phyloP scores from a whole-genome alignment of 2,329 filamentous ascomycete species.

The Cytospora piceicola region DNA sequence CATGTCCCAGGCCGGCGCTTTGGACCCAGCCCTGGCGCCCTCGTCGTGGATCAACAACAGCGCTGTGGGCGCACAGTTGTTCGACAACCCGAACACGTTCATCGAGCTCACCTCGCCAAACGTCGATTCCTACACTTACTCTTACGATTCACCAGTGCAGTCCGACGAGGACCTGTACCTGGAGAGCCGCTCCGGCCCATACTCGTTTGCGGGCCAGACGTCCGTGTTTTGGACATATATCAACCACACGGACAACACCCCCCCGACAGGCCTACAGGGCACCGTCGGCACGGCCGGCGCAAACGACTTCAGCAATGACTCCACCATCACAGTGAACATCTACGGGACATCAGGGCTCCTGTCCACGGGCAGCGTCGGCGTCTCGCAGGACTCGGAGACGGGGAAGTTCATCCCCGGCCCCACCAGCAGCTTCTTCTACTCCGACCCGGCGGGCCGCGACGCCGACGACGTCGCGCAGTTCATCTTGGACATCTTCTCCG shows the following conservation, averaged over 20 bases:
- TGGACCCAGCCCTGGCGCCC: slow-evolving; percentile 35
- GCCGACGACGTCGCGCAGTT: slow-evolving; percentile 53
- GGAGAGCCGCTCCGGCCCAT: slow-evolving; percentile 52
- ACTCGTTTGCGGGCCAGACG: slow-evolving; percentile 57
- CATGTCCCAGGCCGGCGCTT: slow-evolving; percentile 18
- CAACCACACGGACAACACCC: slow-evolving; percentile 45
- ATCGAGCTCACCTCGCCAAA: slow-evolving; percentile 49
- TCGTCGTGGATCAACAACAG: slow-evolving; percentile 54
- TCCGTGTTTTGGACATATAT: slow-evolving; percentile 57
- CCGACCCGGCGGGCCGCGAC: slow-evolving; percentile 46
- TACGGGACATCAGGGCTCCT: slow-evolving; percentile 60
- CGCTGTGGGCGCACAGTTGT: slow-evolving; percentile 53
- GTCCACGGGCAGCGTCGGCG: slow-evolving; percentile 51
- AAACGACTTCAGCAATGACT: slow-evolving; percentile 43
- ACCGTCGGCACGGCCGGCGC: slow-evolving; percentile 55
- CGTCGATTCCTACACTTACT: slow-evolving; percentile 52
- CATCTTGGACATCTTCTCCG: slow-evolving; percentile 54
- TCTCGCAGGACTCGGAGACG: slow-evolving; percentile 40
- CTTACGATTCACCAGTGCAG: slow-evolving; percentile 48
- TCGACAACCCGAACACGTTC: slow-evolving; percentile 61
- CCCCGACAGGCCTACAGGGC: slow-evolving; percentile 52
- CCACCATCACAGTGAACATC: slow-evolving; percentile 59
- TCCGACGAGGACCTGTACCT: slow-evolving; percentile 53
- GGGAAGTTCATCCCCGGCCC: slow-evolving; percentile 48
- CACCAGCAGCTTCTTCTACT: slow-evolving; percentile 50